Conservation (phyloP, 208 protist genomes). For the Sergeia podlipaevii region DNA sequence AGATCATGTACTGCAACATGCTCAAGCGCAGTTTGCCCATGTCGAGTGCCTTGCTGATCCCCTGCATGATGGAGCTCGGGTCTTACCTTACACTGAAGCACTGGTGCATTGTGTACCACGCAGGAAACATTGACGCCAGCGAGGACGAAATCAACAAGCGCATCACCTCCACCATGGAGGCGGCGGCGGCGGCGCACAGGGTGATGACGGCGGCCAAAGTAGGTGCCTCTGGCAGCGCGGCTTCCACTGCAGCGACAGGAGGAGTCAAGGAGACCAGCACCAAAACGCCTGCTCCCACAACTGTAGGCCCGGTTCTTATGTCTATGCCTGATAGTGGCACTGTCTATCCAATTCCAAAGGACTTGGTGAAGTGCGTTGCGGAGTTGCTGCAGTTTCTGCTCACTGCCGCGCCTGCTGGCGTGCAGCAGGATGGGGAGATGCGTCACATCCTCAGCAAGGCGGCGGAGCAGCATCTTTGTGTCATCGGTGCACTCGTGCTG, state of each 20-base stretch:
- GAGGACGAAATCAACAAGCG: no score
- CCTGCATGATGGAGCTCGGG: constrained; percentile 35
- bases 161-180: no score
- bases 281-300: no score
- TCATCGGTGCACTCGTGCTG: constrained; percentile 2
- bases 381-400: constrained; percentile 5
- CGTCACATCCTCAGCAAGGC: not conserved
- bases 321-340: no score
- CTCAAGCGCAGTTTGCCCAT: constrained; percentile 37
- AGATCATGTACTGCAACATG: constrained; percentile 36
- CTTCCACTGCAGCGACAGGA: no score
- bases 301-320: no score
- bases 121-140: no score
- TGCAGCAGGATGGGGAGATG: constrained; percentile 17
- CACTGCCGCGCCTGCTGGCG: constrained; percentile 1
- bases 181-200: no score
- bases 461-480: not conserved
- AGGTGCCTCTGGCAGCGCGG: no score
- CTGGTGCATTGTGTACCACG: constrained; percentile 24
- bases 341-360: not conserved
- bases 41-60: constrained; percentile 30
- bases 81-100: constrained; percentile 20
- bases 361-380: constrained; percentile 4
- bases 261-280: no score
- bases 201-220: no score